Conservation (phyloP, 768 basidiomycete genomes). For the Hebeloma cylindrosporum region DNA sequence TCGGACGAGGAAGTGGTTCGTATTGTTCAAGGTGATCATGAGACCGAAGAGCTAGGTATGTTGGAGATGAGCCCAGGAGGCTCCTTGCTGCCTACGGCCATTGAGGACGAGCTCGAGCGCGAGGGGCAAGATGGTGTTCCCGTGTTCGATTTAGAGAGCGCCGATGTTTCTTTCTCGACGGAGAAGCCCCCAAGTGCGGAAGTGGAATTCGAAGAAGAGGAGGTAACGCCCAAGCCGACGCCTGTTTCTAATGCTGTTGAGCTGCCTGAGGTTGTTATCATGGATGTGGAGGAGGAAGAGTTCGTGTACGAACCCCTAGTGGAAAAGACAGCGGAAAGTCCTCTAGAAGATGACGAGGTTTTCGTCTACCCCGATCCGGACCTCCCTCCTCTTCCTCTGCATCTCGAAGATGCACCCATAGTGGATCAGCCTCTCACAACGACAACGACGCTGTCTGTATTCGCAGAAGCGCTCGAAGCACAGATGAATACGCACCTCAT, state of each 20-base stretch:
- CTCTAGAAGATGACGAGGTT: not conserved
- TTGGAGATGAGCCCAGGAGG: conserved; percentile 18
- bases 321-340: not conserved
- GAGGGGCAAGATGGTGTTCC: conserved; percentile 1
- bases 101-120: conserved; percentile 12
- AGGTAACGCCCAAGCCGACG: conserved; percentile 14
- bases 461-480: no score
- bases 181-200: not conserved
- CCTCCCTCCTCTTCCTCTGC: conserved; percentile 38
- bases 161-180: not conserved
- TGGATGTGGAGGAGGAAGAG: not conserved
- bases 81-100: conserved; percentile 9
- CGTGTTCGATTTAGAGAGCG: conserved; percentile 4
- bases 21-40: not conserved
- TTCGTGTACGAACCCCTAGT: not conserved
- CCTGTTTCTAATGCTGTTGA: conserved; percentile 6
- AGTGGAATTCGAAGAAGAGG: conserved; percentile 15
- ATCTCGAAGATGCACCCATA: not conserved
- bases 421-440: no score
- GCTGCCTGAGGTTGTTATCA: conserved; percentile 6
- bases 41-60: conserved; percentile 3
- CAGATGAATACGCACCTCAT: no score
- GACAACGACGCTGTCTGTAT: no score
- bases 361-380: conserved; percentile 40
- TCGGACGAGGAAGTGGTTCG: no score